These are phyloP conservation scores for Coniochaeta prunicola DNA, from an alignment of 2,329 filamentous ascomycete species.

Conservation along the genomic window DNA sequence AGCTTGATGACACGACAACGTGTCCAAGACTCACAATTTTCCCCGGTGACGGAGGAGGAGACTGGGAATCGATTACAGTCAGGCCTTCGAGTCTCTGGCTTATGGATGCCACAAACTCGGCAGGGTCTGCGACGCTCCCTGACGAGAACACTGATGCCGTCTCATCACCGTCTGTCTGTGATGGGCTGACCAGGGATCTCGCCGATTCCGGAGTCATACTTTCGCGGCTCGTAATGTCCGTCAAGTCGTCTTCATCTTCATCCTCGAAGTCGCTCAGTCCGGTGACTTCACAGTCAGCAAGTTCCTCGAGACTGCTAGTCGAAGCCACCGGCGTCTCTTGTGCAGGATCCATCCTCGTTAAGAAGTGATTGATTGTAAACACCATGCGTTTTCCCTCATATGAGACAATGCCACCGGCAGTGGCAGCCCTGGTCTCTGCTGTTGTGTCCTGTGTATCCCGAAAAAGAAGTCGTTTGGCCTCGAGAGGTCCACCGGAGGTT, in stretches of 20 bases:
- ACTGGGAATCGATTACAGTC: neutral
- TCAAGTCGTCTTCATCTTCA: constrained; percentile 2
- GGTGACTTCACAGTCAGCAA: constrained; percentile 1
- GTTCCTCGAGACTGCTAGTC: neutral
- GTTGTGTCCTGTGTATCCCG: neutral
- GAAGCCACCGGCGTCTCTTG: neutral
- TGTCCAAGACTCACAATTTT: neutral
- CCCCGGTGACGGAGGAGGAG: neutral
- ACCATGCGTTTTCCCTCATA: neutral
- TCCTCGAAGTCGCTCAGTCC: constrained; percentile 6
- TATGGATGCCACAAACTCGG: neutral
- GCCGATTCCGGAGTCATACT: neutral
- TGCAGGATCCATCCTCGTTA: neutral
- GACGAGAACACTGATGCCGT: neutral
- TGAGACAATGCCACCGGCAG: neutral
- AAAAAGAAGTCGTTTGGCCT: neutral
- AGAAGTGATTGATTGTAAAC: neutral
- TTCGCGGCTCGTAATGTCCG: constrained; percentile 4
- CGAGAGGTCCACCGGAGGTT: neutral
- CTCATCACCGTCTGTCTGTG: neutral
- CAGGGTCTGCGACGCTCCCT: neutral
- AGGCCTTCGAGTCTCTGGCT: neutral
- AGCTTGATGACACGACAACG: neutral
- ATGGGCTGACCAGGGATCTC: neutral
- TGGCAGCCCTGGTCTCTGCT: neutral